A percentile compares a stretch with the other conserved stretches of the same genome.
Evolutionary conservation across 1,284 basidiomycete species (phyloP).

Genomic region (Moesziomyces globuligerus): DNA sequence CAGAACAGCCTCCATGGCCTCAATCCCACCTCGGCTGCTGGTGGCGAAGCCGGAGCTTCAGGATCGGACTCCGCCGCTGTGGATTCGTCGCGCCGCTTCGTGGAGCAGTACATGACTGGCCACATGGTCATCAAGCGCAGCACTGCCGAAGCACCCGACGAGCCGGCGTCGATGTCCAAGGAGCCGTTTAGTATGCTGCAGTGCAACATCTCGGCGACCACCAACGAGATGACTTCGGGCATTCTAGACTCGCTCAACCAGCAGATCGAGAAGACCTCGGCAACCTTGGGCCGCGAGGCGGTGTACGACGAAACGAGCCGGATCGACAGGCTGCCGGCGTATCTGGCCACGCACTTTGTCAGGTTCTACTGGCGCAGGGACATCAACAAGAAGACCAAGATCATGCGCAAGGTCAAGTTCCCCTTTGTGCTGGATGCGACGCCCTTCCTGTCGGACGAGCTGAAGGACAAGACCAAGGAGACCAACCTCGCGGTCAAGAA

Average conservation of each 20-base stretch:
- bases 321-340: slow-evolving; percentile 81
- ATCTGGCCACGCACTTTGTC: slow-evolving; percentile 90
- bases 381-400: slow-evolving; percentile 76
- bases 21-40: slow-evolving; percentile 2
- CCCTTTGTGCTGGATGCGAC: slow-evolving; percentile 84
- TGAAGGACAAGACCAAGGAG: slow-evolving; percentile 78
- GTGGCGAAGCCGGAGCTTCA: not conserved
- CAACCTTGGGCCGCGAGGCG: slow-evolving; percentile 81
- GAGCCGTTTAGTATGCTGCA: slow-evolving; percentile 89
- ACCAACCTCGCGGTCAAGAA: slow-evolving; percentile 78
- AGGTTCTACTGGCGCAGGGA: slow-evolving; percentile 95
- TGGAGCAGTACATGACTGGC: slow-evolving; percentile 86
- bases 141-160: slow-evolving; percentile 78
- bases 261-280: slow-evolving; percentile 85
- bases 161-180: slow-evolving; percentile 74
- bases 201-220: slow-evolving; percentile 86
- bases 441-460: slow-evolving; percentile 82
- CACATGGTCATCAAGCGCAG: slow-evolving; percentile 78
- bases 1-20: slow-evolving; percentile 72
- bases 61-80: slow-evolving; percentile 3
- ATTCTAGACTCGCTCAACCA: slow-evolving; percentile 85
- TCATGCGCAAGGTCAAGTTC: slow-evolving; percentile 90
- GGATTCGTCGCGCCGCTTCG: slow-evolving; percentile 70
- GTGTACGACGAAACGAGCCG: slow-evolving; percentile 85
- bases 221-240: slow-evolving; percentile 89